Conservation (phyloP, 106 monocot genomes). For the Chionographis japonica region DNA sequence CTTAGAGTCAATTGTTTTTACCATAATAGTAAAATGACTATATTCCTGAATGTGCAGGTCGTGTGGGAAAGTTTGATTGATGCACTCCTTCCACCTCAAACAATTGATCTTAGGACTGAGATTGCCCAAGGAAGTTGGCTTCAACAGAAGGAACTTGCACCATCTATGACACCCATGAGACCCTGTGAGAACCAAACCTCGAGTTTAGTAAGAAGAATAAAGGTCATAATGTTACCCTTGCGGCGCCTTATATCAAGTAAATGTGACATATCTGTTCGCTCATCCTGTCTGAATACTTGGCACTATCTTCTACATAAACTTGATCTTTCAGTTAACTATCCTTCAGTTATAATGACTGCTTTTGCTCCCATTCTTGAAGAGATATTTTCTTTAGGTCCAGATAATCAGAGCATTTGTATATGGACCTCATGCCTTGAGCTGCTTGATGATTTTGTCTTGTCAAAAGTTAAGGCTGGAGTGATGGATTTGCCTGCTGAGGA, state of each 20-base stretch:
- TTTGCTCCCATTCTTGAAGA: slow-evolving; percentile 34
- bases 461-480: slow-evolving; percentile 19
- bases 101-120: not conserved
- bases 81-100: slow-evolving; percentile 30
- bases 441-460: slow-evolving; percentile 33
- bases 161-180: slow-evolving; percentile 1
- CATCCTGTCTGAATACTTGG: slow-evolving; percentile 41
- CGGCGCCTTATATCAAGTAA: slow-evolving; percentile 40
- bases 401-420: slow-evolving; percentile 20
- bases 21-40: not conserved
- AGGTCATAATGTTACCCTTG: slow-evolving; percentile 44
- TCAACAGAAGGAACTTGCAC: not conserved
- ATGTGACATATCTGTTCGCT: slow-evolving; percentile 29
- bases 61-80: slow-evolving; percentile 56
- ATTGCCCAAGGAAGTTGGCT: not conserved
- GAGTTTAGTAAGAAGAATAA: slow-evolving; percentile 36
- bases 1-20: not conserved
- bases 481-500: slow-evolving; percentile 7
- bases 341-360: slow-evolving; percentile 21
- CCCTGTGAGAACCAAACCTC: not conserved
- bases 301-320: slow-evolving; percentile 55
- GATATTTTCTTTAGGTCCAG: slow-evolving; percentile 33
- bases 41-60: slow-evolving; percentile 20
- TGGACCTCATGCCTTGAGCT: slow-evolving; percentile 51
- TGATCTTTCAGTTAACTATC: slow-evolving; percentile 34